A percentile compares a stretch with the other conserved stretches of the same genome.
These are phyloP conservation scores for Hericium rajendrae DNA, from an alignment of 768 basidiomycete species.

Conservation along the genomic window DNA sequence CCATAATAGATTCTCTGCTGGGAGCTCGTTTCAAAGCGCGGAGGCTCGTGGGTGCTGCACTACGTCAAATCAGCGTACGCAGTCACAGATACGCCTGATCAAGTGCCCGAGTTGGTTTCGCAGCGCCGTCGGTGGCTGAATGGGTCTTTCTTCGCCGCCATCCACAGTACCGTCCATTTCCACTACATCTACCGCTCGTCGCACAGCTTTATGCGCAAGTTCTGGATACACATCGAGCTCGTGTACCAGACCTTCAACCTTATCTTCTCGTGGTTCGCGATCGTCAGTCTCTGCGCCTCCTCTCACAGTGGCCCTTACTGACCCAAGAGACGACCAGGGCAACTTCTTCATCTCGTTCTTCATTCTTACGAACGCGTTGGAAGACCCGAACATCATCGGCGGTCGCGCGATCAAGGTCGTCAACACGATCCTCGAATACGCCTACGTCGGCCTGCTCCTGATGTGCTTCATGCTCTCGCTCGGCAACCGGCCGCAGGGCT, in stretches of 20 bases:
- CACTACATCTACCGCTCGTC: slow-evolving; percentile 91
- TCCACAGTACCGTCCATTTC: slow-evolving; percentile 89
- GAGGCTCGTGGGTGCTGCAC: slow-evolving; percentile 84
- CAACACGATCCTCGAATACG: slow-evolving; percentile 75
- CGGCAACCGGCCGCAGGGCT: slow-evolving; percentile 88
- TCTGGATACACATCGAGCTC: slow-evolving; percentile 93
- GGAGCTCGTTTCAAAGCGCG: slow-evolving; percentile 94
- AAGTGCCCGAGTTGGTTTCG: slow-evolving; percentile 89
- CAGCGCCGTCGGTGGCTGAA: slow-evolving; percentile 96
- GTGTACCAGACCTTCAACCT: slow-evolving; percentile 85
- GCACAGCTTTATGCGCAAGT: slow-evolving; percentile 73
- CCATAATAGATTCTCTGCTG: slow-evolving; percentile 74
- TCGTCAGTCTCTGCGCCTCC: slow-evolving; percentile 36
- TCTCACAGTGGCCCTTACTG: background rate
- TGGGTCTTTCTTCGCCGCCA: slow-evolving; percentile 95
- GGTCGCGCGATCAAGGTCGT: slow-evolving; percentile 51
- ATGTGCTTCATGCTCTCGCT: slow-evolving; percentile 82
- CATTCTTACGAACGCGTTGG: slow-evolving; percentile 67
- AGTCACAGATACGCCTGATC: slow-evolving; percentile 88
- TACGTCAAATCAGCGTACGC: slow-evolving; percentile 95
- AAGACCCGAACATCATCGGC: slow-evolving; percentile 49
- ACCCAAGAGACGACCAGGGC: slow-evolving; percentile 31
- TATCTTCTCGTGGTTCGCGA: slow-evolving; percentile 85
- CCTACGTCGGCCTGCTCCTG: slow-evolving; percentile 80
- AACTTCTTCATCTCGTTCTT: slow-evolving; percentile 89